phyloP scores from a whole-genome alignment of 805 yeast species.

The Limtongia smithiae region DNA sequence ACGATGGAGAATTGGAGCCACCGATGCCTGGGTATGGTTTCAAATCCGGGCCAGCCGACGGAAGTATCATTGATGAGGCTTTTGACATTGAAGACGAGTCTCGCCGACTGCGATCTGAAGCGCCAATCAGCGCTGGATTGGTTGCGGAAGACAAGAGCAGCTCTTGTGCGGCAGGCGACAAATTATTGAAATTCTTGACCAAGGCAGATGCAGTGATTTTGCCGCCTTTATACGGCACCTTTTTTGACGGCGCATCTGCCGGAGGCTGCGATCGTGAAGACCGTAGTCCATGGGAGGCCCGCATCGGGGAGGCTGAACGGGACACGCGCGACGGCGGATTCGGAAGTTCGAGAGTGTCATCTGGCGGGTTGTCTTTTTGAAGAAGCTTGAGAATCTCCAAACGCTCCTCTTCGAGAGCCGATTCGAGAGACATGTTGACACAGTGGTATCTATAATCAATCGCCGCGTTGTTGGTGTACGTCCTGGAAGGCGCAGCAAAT shows the following conservation, averaged over 20 bases:
- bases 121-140: slow-evolving; percentile 15
- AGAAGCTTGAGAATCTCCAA: slow-evolving; percentile 31
- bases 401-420: slow-evolving; percentile 32
- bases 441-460: no score
- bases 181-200: slow-evolving; percentile 21
- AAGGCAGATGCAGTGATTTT: slow-evolving; percentile 22
- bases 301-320: slow-evolving; percentile 25
- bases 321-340: slow-evolving; percentile 10
- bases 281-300: slow-evolving; percentile 5
- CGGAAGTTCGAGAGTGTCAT: slow-evolving; percentile 6
- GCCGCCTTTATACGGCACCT: slow-evolving; percentile 2
- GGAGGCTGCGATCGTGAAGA: slow-evolving; percentile 13
- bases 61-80: slow-evolving; percentile 20
- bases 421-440: slow-evolving; percentile 28
- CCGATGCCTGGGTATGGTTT: slow-evolving; percentile 19
- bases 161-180: slow-evolving; percentile 28
- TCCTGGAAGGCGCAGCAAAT: no score
- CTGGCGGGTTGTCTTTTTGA: slow-evolving; percentile 9
- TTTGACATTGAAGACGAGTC: slow-evolving; percentile 9
- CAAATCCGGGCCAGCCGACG: slow-evolving; percentile 20
- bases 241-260: background rate
- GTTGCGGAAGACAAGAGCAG: slow-evolving; percentile 21
- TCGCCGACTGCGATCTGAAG: slow-evolving; percentile 8
- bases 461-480: no score
- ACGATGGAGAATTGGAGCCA: background rate